Conservation (phyloP, 2,329 filamentous ascomycete species). For the Bipolaris sorokiniana region DNA sequence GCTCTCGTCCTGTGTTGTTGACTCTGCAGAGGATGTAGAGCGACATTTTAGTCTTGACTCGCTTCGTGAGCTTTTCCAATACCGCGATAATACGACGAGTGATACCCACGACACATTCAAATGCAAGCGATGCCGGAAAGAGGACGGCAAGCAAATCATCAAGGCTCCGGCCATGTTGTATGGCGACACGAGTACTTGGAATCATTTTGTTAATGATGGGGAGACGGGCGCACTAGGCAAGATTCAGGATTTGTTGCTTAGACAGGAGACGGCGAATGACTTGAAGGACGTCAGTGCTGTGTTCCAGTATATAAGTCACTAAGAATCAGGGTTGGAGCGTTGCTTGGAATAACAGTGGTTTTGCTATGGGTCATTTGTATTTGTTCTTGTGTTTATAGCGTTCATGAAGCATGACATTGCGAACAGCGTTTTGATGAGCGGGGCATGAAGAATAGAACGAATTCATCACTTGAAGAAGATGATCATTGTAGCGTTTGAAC, state of each 20-base stretch:
- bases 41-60: slow-evolving; percentile 93
- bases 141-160: slow-evolving; percentile 83
- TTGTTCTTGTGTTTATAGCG: not conserved
- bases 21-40: slow-evolving; percentile 95
- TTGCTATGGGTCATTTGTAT: slow-evolving; percentile 2
- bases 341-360: not conserved
- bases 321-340: slow-evolving; percentile 11
- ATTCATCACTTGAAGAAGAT: not conserved
- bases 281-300: slow-evolving; percentile 81
- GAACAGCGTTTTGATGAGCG: not conserved
- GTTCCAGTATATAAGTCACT: slow-evolving; percentile 98
- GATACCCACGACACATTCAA: slow-evolving; percentile 99
- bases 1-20: slow-evolving; percentile 92
- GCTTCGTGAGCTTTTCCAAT: slow-evolving; percentile 92
- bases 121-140: slow-evolving; percentile 85
- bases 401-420: slow-evolving; percentile 5
- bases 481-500: not conserved
- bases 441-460: not conserved
- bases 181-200: slow-evolving; percentile 99
- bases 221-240: slow-evolving; percentile 69
- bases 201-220: slow-evolving; percentile 86
- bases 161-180: slow-evolving; percentile 96
- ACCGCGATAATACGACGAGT: slow-evolving; percentile 79
- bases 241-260: slow-evolving; percentile 89
- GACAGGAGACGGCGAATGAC: slow-evolving; percentile 77